Evolutionary conservation across 495 filamentous ascomycete species (phyloP).

Genomic region (Penicillium pulvis): DNA sequence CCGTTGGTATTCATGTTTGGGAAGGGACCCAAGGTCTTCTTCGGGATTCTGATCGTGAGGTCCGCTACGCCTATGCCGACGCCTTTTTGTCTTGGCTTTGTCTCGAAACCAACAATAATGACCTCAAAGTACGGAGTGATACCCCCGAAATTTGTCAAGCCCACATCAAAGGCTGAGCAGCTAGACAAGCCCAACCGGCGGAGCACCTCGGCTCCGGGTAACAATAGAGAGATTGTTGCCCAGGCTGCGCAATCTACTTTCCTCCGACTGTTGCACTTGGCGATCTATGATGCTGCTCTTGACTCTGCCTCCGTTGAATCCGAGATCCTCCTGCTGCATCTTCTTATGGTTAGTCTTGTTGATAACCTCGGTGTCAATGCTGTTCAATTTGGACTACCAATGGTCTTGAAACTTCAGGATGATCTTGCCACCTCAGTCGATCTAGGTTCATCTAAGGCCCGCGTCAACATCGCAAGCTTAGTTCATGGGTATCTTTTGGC

Average conservation of each 20-base stretch:
- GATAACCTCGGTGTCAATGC: slow-evolving; percentile 83
- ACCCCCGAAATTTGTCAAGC: slow-evolving; percentile 41
- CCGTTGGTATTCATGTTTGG: slow-evolving; percentile 78
- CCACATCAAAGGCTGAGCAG: slow-evolving; percentile 33
- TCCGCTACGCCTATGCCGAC: slow-evolving; percentile 81
- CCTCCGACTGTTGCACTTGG: slow-evolving; percentile 80
- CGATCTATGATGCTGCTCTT: slow-evolving; percentile 81
- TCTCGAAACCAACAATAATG: slow-evolving; percentile 70
- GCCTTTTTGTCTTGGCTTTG: slow-evolving; percentile 80
- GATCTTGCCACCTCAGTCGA: slow-evolving; percentile 68
- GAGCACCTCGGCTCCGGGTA: slow-evolving; percentile 57
- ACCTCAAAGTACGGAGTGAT: slow-evolving; percentile 63
- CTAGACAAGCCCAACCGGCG: slow-evolving; percentile 52
- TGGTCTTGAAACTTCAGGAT: slow-evolving; percentile 85
- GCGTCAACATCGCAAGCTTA: slow-evolving; percentile 77
- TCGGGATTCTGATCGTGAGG: slow-evolving; percentile 71
- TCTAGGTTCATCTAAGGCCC: slow-evolving; percentile 53
- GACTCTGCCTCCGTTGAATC: slow-evolving; percentile 67
- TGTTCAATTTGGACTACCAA: slow-evolving; percentile 74
- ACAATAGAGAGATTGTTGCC: slow-evolving; percentile 57
- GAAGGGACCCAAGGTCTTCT: slow-evolving; percentile 90
- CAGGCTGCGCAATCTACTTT: slow-evolving; percentile 65
- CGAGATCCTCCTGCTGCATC: slow-evolving; percentile 74
- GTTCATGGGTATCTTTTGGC: slow-evolving; percentile 87
- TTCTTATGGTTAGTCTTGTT: slow-evolving; percentile 70